Evolutionary conservation across 305 asterid species (phyloP).

Genomic region (Salvia sclarea): DNA sequence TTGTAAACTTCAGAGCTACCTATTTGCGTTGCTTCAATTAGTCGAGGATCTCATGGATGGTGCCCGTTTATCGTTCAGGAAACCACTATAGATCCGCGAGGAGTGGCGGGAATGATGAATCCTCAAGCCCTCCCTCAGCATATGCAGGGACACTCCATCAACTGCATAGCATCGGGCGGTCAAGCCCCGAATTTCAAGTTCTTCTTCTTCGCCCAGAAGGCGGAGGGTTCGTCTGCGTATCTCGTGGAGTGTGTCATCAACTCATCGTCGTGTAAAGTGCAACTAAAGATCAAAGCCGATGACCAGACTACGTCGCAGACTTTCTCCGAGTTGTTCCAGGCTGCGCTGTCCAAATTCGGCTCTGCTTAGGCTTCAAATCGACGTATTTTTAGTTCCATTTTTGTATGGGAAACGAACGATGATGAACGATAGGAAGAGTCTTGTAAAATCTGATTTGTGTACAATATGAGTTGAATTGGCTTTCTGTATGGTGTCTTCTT

Average conservation of each 20-base stretch:
- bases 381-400: constrained; percentile 22
- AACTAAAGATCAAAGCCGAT: constrained; percentile 87
- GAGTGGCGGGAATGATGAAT: constrained; percentile 66
- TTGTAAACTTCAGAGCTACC: constrained; percentile 26
- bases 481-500: neutral
- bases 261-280: constrained; percentile 80
- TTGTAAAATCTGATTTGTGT: constrained; percentile 32
- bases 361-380: constrained; percentile 34
- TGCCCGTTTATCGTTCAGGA: constrained; percentile 51
- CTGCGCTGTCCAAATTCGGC: constrained; percentile 74
- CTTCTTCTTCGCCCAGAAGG: constrained; percentile 90
- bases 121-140: constrained; percentile 78
- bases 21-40: neutral
- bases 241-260: constrained; percentile 83
- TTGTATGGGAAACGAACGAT: constrained; percentile 23
- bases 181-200: constrained; percentile 95
- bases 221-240: constrained; percentile 59
- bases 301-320: constrained; percentile 72
- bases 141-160: constrained; percentile 79
- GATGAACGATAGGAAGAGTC: constrained; percentile 24
- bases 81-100: constrained; percentile 68
- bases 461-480: constrained; percentile 30
- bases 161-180: constrained; percentile 97
- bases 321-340: constrained; percentile 75
- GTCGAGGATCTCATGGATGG: neutral